Evolutionary conservation across 257 asterid species (phyloP), one percentile per base, ranked within the genome.

Genomic region (Solanum pinnatisectum): DNA sequence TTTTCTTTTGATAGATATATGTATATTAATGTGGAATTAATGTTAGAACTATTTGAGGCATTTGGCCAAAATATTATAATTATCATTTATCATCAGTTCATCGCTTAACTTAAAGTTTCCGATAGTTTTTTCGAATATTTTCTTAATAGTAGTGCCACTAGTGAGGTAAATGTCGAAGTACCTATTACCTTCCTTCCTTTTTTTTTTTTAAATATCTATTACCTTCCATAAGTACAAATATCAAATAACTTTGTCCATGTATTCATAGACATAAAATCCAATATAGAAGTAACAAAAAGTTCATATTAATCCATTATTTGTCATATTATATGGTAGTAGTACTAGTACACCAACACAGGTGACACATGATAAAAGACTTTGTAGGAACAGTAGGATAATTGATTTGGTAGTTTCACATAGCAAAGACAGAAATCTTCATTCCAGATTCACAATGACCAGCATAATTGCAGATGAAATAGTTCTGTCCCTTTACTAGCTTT

Each of bases 401-500:
- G 5, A 18, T 72, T 72, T 33, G 76, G 3, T 63, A 63, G 42
- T 74, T 36, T 74, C 83, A 74, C 36, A 59, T 36, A 5, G 93
- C 95, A 82, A 37, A 59, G 63, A 93, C 42, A n/a, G 95, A 92
- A 25, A 94, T 90, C 92, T 92, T 95, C 98, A 95, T 95, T 67
- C 95, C 95, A 35, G 92, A 79, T 9, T 77, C 18, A 40, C 98
- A 95, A n/a, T 95, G 98, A 25, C 95, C 90, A 0, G 90, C 39
- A 37, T 74, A 10, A 59, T 10, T 91, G 94, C 98, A 95, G 84
- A 95, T 93, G 95, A 95, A 94, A 93, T 13, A 95, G 88, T 90
- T 92, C 36, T 14, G 85, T 10, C 98, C 98, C 90, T 88, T 95
- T 1, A 5, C 90, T 1, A 95, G 90, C 87, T 85, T 93, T 3